Base-by-base conservation (phyloP, 306 rosid species). In the Nissolia schottii region DNA sequence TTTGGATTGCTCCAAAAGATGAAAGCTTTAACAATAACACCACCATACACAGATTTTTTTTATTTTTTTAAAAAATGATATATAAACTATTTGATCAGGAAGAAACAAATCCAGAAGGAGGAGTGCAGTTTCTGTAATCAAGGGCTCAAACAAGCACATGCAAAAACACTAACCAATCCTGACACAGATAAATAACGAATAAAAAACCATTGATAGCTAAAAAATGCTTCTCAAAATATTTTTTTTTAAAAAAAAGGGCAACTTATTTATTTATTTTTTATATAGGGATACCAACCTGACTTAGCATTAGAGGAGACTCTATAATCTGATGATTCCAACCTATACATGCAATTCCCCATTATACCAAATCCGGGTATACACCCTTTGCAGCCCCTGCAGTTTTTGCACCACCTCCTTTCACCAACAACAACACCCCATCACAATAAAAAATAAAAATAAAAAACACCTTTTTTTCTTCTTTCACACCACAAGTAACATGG, bases 271-370 rank as follows among this genome's bases (percentile, higher is more conserved):
- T 24, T 62, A 35, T 3, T 22, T 27, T 31, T 11, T 5, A n/a
- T 15, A 1, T 43, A 16, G 3, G 15, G 15, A 67, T 73, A 70
- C 85, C 71, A 78, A 95, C 97, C 99, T 84, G 97, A 75, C 77
- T 95, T 95, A 65, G 86, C 92, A 84, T 94, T 94, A 79, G 92
- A 85, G 25, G 98, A 89, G 46, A 94, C 94, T 84, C 91, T 82
- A 85, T 86, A 81, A 78, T 84, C 87, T 18, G 92, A 82, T 51
- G 96, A 84, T 41, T 89, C 85, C 81, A 74, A 63, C 45, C 86
- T 82, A 69, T 51, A 91, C 83, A 85, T 89, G 81, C 97, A 95
- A 74, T 95, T 95, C 14, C 99, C 99, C 99, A 91, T 95, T 73
- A 38, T 67, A 35, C 18, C 70, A 80, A 79, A 76, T 46, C 61